Evolutionary conservation across 139 green algal genomes (phyloP).

Genomic region (Chlorella sp.): DNA sequence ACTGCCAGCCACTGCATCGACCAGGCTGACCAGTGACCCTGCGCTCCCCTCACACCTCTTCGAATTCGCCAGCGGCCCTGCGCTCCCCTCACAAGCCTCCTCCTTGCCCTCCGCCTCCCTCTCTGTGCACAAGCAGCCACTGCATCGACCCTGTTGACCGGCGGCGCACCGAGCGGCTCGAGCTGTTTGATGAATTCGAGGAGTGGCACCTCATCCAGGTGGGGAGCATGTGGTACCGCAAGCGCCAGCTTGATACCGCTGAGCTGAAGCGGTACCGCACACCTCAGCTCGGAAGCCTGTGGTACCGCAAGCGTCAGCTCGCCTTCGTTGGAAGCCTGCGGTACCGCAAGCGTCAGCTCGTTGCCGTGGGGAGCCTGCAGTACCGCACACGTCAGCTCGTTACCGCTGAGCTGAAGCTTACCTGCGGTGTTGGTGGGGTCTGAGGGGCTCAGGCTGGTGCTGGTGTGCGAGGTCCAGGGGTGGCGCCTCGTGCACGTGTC

Average conservation of each 20-base stretch:
- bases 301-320: no score
- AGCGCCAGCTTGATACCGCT: no score
- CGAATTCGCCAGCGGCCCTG: no score
- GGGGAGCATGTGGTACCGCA: not conserved
- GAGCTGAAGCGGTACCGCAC: no score
- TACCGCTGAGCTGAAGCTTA: no score
- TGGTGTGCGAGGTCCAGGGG: conserved; percentile 96
- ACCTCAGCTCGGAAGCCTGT: no score
- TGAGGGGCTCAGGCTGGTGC: conserved; percentile 40
- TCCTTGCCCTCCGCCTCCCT: not conserved
- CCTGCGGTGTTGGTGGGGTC: no score
- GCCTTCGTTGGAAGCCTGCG: no score
- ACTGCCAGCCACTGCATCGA: not conserved
- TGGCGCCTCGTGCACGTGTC: conserved; percentile 97
- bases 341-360: no score
- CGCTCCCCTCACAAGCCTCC: not conserved
- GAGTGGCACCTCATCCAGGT: conserved; percentile 97
- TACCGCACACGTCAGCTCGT: no score
- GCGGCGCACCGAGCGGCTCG: conserved; percentile 55
- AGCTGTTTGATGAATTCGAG: conserved; percentile 95
- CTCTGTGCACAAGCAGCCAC: not conserved
- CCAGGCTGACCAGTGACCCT: not conserved
- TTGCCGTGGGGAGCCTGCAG: no score
- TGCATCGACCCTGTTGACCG: conserved; percentile 63
- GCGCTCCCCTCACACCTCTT: not conserved